These are phyloP conservation scores for Geotrichum australiense DNA, from an alignment of 1,139 yeast species.

Conservation along the genomic window DNA sequence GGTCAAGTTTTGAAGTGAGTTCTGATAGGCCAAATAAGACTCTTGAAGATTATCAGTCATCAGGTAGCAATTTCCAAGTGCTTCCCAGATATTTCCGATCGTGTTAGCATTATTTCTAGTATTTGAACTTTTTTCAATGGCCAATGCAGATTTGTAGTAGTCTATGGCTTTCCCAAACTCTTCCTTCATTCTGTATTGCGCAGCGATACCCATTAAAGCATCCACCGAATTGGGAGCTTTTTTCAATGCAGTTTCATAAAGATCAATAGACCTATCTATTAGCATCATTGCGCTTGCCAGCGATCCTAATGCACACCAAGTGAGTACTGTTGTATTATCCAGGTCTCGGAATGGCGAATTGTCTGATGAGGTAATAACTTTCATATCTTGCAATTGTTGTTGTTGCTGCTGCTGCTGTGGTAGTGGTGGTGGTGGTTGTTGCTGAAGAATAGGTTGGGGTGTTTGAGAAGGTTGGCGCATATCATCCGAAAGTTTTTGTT, in stretches of 20 bases:
- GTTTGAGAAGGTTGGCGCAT: not conserved
- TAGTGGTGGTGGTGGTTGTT: slow-evolving; percentile 3
- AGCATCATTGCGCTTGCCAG: slow-evolving; percentile 87
- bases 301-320: slow-evolving; percentile 86
- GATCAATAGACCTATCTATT: slow-evolving; percentile 78
- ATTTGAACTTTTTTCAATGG: slow-evolving; percentile 56
- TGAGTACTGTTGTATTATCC: slow-evolving; percentile 61
- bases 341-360: slow-evolving; percentile 42
- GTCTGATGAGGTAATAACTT: slow-evolving; percentile 5
- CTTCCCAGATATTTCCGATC: slow-evolving; percentile 97
- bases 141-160: slow-evolving; percentile 78
- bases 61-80: slow-evolving; percentile 90
- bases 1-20: slow-evolving; percentile 82
- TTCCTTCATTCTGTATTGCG: slow-evolving; percentile 79
- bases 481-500: not conserved
- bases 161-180: slow-evolving; percentile 92
- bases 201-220: slow-evolving; percentile 78
- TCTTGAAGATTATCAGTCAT: slow-evolving; percentile 95
- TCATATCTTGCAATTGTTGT: slow-evolving; percentile 5
- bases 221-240: slow-evolving; percentile 82
- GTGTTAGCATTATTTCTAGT: too few relatives aligned
- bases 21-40: slow-evolving; percentile 94
- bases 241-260: slow-evolving; percentile 81
- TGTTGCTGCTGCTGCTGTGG: slow-evolving; percentile 6
- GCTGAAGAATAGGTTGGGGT: not conserved